These are phyloP conservation scores for Phytopythium boreale DNA, from an alignment of 352 stramenopile genomes.

Conservation along the genomic window DNA sequence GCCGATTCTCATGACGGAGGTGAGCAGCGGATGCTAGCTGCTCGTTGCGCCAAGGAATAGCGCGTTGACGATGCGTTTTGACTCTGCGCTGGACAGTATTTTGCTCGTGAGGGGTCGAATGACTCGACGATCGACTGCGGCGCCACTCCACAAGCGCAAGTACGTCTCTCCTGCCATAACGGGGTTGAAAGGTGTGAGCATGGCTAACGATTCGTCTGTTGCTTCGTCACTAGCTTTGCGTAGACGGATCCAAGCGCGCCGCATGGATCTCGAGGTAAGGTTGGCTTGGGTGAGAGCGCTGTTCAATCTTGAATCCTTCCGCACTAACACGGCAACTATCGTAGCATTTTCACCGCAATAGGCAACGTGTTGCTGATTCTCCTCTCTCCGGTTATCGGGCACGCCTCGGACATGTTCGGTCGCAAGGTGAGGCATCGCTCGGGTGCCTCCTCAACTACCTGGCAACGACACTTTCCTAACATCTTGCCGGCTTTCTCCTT, in stretches of 20 bases:
- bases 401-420: constrained; percentile 73
- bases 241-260: constrained; percentile 55
- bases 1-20: constrained; percentile 65
- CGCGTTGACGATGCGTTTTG: background rate
- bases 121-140: constrained; percentile 54
- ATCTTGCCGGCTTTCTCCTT: background rate
- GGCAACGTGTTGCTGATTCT: constrained; percentile 60
- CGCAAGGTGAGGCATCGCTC: constrained; percentile 46
- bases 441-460: background rate
- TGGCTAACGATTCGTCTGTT: background rate
- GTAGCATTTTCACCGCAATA: constrained; percentile 54
- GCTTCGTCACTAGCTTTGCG: constrained; percentile 33
- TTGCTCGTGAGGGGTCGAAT: constrained; percentile 47
- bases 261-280: constrained; percentile 65
- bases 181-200: constrained; percentile 1
- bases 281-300: background rate
- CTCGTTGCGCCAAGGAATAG: background rate
- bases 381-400: constrained; percentile 62
- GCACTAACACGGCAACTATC: background rate
- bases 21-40: too few relatives aligned
- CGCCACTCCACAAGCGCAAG: constrained; percentile 34
- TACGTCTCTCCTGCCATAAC: background rate
- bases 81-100: constrained; percentile 40
- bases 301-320: background rate
- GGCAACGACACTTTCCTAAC: background rate